Evolutionary conservation across 2,329 filamentous ascomycete genomes (phyloP).

Genomic region (Claviceps sp.): DNA sequence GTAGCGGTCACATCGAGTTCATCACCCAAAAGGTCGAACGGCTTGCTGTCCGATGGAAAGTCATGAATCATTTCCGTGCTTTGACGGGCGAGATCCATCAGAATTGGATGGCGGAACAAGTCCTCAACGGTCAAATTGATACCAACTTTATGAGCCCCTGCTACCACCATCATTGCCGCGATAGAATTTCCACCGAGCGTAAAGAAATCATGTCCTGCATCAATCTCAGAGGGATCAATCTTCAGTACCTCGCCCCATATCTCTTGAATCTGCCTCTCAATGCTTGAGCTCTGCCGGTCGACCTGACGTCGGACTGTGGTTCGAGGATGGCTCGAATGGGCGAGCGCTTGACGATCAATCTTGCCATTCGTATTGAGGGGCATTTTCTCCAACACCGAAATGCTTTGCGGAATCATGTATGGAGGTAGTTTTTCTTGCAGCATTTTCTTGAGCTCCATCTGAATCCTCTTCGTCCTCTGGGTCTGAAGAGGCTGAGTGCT

Average conservation of each 20-base stretch:
- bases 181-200: background rate
- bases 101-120: background rate
- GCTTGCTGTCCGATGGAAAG: background rate
- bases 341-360: background rate
- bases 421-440: background rate
- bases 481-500: slow-evolving; percentile 7
- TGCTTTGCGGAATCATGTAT: background rate
- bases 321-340: background rate
- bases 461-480: slow-evolving; percentile 1
- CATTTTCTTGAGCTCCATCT: background rate
- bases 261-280: background rate
- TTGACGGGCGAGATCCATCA: background rate
- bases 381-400: background rate
- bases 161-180: background rate
- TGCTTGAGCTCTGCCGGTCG: background rate
- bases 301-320: background rate
- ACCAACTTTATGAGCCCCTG: background rate
- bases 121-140: background rate
- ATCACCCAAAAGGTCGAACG: background rate
- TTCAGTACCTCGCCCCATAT: background rate
- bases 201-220: background rate
- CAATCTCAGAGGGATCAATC: background rate
- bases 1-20: background rate
- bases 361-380: background rate
- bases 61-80: background rate